phyloP scores from a whole-genome alignment of 1,139 yeast species.

The Protomyces gravidus region DNA sequence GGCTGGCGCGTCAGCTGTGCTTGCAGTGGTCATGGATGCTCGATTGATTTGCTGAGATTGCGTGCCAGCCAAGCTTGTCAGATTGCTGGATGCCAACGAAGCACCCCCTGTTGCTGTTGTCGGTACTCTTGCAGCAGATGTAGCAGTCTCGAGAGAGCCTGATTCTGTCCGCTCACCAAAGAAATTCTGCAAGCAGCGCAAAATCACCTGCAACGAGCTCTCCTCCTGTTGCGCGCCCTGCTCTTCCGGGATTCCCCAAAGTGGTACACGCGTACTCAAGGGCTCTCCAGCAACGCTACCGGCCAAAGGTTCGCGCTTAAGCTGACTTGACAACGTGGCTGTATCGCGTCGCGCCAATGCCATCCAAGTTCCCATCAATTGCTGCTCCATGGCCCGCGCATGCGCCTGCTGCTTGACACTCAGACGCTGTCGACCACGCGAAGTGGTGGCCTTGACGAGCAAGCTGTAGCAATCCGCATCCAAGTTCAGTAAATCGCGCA shows the following conservation, averaged over 20 bases:
- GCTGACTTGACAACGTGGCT: not conserved
- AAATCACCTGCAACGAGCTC: not conserved
- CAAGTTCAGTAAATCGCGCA: not conserved
- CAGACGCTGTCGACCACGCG: not conserved
- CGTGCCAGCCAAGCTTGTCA: not conserved
- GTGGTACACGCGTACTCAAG: not conserved
- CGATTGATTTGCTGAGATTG: not conserved
- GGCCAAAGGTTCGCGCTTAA: not conserved
- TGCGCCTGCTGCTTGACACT: not conserved
- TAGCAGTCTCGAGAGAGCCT: not conserved
- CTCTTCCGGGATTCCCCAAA: not conserved
- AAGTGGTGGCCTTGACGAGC: not conserved
- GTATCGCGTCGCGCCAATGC: not conserved
- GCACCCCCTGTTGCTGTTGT: not conserved
- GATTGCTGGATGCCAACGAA: not conserved
- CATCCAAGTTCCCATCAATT: not conserved
- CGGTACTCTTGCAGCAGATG: not conserved
- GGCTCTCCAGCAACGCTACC: too few species aligned
- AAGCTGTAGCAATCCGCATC: not conserved
- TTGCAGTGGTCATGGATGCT: not conserved
- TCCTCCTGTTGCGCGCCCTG: not conserved
- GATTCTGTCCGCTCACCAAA: not conserved
- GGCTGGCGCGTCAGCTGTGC: too few species aligned
- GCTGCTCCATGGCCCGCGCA: constrained; percentile 1
- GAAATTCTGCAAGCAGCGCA: not conserved